Evolutionary conservation across 805 yeast genomes (phyloP), one percentile per base, ranked within the genome.

Genomic region (Wickerhamomyces strasburgensis): DNA sequence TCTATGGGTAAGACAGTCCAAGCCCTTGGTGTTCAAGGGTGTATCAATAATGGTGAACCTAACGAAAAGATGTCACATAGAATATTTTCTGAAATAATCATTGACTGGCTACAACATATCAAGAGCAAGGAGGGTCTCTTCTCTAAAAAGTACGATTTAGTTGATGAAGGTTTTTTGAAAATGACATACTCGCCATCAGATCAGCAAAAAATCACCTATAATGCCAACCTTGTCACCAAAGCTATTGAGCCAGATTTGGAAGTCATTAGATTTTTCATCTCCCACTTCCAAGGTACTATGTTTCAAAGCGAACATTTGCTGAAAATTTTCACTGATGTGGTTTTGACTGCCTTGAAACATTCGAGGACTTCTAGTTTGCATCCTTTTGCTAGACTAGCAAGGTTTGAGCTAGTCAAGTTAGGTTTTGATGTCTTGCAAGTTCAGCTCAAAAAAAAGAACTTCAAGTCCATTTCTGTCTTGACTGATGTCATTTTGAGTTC

Each of bases 131-230:
- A 63, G 28, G 97, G 98, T 4, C 57, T 90, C 9, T 89, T 74
- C 57, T 73, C 80, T 6, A 67, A 64, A 5, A 49, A 60, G 5
- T 61, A 62, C 45, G 95, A 88, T 56, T 56, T 75, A 6, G 52
- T 49, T 1, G 64, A 69, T 38, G 80, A 90, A 17, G 84, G 80
- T 38, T 80, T 68, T 57, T 62, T 74, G 45, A 70, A 68, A 35
- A 93, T 93, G 98, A 93, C 85, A 45, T 93, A 93, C 51, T 64
- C 88, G 1, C 97, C 98, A 9, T 79, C 94, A 31, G 80, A 83
- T 60, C 80, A 77, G 47, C 65, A 67, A 31, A 68, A 66, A 6
- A 69, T 80, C 6, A 73, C 73, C 37, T 75, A 72, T 42, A 61
- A 65, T 24, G 78, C 86, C 0, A 57, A 61, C 2, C 46, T 56